Percentiles rank a stretch among this genome's conserved stretches.
Evolutionary conservation across 495 filamentous ascomycete species (phyloP).

Genomic region (Gamarada debralockiae): DNA sequence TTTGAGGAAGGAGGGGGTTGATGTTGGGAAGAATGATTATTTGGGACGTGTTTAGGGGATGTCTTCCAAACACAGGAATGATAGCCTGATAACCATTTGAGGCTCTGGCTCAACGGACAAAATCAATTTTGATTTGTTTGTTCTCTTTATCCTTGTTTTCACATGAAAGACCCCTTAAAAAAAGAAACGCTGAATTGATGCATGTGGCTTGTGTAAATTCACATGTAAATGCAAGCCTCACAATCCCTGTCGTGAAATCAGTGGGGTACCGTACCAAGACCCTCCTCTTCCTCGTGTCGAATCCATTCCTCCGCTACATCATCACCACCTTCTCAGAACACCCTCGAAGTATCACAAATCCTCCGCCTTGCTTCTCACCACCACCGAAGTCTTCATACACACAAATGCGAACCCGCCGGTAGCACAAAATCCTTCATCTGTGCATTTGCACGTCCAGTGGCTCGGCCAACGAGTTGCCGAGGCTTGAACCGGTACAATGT

Average conservation of each 20-base stretch:
- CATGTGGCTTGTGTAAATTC: constrained; percentile 1
- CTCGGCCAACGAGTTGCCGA: constrained; percentile 15
- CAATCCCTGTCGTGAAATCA: constrained; percentile 11
- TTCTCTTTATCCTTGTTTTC: no score
- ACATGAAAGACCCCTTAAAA: no score
- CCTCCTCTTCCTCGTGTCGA: constrained; percentile 3
- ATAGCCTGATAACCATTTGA: no score
- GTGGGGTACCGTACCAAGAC: constrained; percentile 10
- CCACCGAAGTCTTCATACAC: not conserved
- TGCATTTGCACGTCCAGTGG: constrained; percentile 9
- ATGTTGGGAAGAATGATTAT: constrained; percentile 53
- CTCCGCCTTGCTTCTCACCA: not conserved
- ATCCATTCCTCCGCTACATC: constrained; percentile 13
- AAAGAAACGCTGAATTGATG: no score
- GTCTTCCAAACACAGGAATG: no score
- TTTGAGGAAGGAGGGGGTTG: constrained; percentile 51
- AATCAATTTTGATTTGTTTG: no score
- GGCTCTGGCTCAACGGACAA: no score
- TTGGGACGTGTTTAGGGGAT: constrained; percentile 15
- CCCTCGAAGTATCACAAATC: no score
- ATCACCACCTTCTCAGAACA: no score
- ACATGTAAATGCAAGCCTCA: constrained; percentile 9
- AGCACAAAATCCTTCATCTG: constrained; percentile 3
- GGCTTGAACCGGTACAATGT: constrained; percentile 25
- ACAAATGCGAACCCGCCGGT: constrained; percentile 18